Evolutionary conservation across 495 filamentous ascomycete genomes (phyloP).

Genomic region (Cairneyella variabilis): DNA sequence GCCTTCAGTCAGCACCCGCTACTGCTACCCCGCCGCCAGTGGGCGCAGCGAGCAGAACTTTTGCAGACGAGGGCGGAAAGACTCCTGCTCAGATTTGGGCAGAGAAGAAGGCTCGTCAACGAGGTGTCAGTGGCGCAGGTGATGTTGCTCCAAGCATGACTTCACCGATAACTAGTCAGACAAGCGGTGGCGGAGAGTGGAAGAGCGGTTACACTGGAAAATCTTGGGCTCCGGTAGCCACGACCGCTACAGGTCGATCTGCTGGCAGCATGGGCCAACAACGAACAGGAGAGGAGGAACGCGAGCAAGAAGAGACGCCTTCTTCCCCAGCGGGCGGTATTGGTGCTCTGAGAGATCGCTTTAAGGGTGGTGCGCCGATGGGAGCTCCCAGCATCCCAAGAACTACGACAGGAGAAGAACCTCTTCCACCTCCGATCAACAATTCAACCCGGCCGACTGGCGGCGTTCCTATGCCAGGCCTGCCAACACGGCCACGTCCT

Average conservation of each 20-base stretch:
- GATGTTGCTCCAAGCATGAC: slow-evolving; percentile 36
- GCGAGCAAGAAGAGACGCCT: slow-evolving; percentile 39
- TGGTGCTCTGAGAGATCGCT: slow-evolving; percentile 69
- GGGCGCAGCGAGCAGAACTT: slow-evolving; percentile 82
- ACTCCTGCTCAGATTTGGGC: slow-evolving; percentile 97
- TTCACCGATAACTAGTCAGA: slow-evolving; percentile 58
- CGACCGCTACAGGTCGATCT: slow-evolving; percentile 63
- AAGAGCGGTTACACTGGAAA: slow-evolving; percentile 88
- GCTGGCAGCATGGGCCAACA: slow-evolving; percentile 54
- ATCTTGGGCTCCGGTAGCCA: slow-evolving; percentile 79
- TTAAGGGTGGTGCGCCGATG: slow-evolving; percentile 66
- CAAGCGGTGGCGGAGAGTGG: slow-evolving; percentile 72
- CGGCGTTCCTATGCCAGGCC: slow-evolving; percentile 69
- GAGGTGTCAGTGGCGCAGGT: slow-evolving; percentile 47
- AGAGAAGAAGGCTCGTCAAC: slow-evolving; percentile 86
- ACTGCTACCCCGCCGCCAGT: slow-evolving; percentile 52
- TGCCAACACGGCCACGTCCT: slow-evolving; percentile 54
- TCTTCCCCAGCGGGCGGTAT: slow-evolving; percentile 56
- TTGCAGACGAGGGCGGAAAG: slow-evolving; percentile 92
- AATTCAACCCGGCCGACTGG: slow-evolving; percentile 43
- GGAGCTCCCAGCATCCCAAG: slow-evolving; percentile 47
- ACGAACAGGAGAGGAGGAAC: slow-evolving; percentile 51
- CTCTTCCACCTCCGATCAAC: slow-evolving; percentile 57
- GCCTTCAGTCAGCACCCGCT: slow-evolving; percentile 47
- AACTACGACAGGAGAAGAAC: slow-evolving; percentile 38